Evolutionary conservation across 148 eudicot species (phyloP), one percentile per base, ranked within the genome.

Genomic region (Nyssa sinensis): DNA sequence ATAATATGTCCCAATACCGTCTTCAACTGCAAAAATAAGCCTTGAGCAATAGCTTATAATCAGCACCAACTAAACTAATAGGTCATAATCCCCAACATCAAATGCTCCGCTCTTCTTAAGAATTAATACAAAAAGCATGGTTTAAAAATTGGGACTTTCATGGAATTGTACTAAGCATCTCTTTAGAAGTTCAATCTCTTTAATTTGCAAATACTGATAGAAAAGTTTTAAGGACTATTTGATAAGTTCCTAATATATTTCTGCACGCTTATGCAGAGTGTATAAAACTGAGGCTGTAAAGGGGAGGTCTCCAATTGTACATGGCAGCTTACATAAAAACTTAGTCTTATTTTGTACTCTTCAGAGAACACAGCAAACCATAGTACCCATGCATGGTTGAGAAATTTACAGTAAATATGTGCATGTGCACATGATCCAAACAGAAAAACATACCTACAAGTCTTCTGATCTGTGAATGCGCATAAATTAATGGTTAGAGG

Each of bases 101-200:
- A 34, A 30, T 31, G 66, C 17, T 16, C 16, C 31, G n/a, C 16
- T 14, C n/a, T n/a, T n/a, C n/a, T n/a, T n/a, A n/a, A n/a, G n/a
- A n/a, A 31, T 17, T 13, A 69, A 16, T 51, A 33, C 30, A 58
- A 9, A 69, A 10, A 60, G 30, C 21, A 69, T 27, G 11, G 35
- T 68, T 49, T 55, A 49, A 16, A 68, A 17, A 4, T n/a, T 30
- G 27, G 62, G 44, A 53, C 37, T 69, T 69, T 35, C 55, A 51
- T 28, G 31, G 41, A 30, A 24, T 3, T 69, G 16, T 19, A 31
- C 9, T 19, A 2, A 53, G 62, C 73, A 53, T 69, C 61, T 27
- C 32, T 11, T 53, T 12, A 69, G 62, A 74, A 5, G 30, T 60
- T 35, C 57, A 49, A 19, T 30, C 65, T 55, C 65, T n/a, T 61